Evolutionary conservation across 768 basidiomycete species (phyloP).

Genomic region (Pleurotus pulmonarius): DNA sequence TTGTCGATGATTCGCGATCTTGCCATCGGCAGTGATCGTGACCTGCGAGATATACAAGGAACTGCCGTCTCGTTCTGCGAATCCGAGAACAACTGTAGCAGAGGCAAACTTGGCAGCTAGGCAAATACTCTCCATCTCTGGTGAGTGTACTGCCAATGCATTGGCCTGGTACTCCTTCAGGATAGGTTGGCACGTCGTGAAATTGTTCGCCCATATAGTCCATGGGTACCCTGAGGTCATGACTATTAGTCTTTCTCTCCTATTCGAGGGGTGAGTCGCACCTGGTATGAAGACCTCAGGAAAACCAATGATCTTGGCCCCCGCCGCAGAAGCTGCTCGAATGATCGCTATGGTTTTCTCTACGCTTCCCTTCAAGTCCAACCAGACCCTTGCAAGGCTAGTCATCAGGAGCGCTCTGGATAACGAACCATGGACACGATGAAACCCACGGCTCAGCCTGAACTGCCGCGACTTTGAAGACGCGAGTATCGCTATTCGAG

Average conservation of each 20-base stretch:
- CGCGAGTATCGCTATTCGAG: background rate
- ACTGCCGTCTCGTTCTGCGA: slow-evolving; percentile 23
- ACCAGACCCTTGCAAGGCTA: slow-evolving; percentile 2
- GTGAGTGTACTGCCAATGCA: slow-evolving; percentile 23
- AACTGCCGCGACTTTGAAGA: slow-evolving; percentile 6
- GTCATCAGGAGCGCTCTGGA: background rate
- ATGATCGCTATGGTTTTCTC: slow-evolving; percentile 25
- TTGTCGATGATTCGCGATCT: slow-evolving; percentile 24
- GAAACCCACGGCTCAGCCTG: slow-evolving; percentile 6
- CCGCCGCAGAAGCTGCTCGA: slow-evolving; percentile 19
- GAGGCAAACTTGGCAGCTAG: slow-evolving; percentile 22
- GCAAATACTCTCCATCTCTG: slow-evolving; percentile 26
- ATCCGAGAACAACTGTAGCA: slow-evolving; percentile 22
- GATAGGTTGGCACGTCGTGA: slow-evolving; percentile 17
- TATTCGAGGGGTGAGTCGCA: too few species aligned
- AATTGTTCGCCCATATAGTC: slow-evolving; percentile 26
- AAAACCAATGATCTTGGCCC: slow-evolving; percentile 27
- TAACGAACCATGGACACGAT: background rate
- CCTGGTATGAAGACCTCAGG: slow-evolving; percentile 27
- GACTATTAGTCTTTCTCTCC: too few species aligned
- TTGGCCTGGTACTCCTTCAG: slow-evolving; percentile 25
- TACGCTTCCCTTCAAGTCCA: slow-evolving; percentile 20
- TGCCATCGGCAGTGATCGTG: slow-evolving; percentile 21
- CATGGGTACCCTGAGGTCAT: slow-evolving; percentile 29
- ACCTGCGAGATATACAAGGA: slow-evolving; percentile 24